A percentile compares a stretch with the other conserved stretches of the same genome.
Conservation (phyloP, 1,139 yeast species). For the Tardiomyces digboiensis region DNA sequence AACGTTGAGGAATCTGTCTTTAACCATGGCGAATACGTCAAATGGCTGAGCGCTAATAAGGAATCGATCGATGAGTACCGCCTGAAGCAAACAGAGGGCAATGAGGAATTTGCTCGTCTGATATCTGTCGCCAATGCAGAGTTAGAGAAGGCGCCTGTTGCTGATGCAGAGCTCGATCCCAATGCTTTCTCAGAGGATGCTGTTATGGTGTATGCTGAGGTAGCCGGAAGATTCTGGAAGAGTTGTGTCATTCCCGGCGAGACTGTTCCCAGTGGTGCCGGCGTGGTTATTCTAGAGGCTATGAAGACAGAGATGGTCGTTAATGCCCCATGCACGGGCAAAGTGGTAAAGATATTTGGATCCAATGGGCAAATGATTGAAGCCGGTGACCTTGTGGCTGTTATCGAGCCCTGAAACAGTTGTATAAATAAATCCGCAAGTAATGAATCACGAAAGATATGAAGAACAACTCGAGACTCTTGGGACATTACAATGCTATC, state of each 20-base stretch:
- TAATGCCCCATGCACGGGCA: conserved; percentile 62
- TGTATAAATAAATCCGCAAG: no score
- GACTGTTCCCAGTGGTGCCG: conserved; percentile 61
- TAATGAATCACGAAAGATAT: no score
- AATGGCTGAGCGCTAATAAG: conserved; percentile 68
- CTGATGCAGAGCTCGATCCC: conserved; percentile 29
- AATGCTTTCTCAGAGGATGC: conserved; percentile 5
- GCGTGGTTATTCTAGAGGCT: conserved; percentile 85
- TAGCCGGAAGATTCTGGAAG: conserved; percentile 96
- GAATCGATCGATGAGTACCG: conserved; percentile 66
- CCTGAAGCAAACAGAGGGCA: conserved; percentile 64
- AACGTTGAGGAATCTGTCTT: conserved; percentile 70
- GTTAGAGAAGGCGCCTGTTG: conserved; percentile 27
- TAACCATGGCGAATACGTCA: conserved; percentile 68
- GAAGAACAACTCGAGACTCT: no score
- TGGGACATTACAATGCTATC: no score
- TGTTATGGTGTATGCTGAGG: conserved; percentile 74
- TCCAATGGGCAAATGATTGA: conserved; percentile 93
- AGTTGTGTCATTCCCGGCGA: conserved; percentile 79
- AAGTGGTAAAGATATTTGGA: conserved; percentile 67
- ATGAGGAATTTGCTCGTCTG: conserved; percentile 74
- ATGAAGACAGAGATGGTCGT: conserved; percentile 98
- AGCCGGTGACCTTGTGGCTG: conserved; percentile 90
- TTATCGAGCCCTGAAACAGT: conserved; percentile 37
- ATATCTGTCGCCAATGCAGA: conserved; percentile 81